Percentiles rank a stretch among this genome's conserved stretches.
These are phyloP conservation scores for Protomyces macrosporus DNA, from an alignment of 1,139 yeast species.

Conservation along the genomic window DNA sequence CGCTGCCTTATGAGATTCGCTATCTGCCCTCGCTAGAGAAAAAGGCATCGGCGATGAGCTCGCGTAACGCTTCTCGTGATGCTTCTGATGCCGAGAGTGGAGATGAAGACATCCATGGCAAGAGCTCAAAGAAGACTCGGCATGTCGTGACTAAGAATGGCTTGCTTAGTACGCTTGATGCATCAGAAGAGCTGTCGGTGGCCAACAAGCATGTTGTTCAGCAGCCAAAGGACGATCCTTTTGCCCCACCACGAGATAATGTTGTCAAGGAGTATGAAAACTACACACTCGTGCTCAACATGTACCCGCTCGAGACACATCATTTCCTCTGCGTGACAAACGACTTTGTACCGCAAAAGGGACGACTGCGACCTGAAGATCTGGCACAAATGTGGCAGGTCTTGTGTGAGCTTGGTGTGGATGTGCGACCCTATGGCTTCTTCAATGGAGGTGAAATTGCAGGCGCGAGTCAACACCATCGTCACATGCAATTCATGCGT, in stretches of 20 bases:
- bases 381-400: conserved; percentile 8
- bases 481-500: conserved; percentile 20
- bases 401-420: background rate
- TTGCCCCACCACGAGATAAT: conserved; percentile 21
- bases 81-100: conserved; percentile 1
- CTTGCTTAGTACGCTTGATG: background rate
- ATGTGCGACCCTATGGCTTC: conserved; percentile 13
- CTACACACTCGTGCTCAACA: conserved; percentile 17
- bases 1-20: conserved; percentile 10
- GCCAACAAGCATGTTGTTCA: background rate
- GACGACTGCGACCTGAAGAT: conserved; percentile 5
- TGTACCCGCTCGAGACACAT: conserved; percentile 10
- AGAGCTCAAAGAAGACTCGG: background rate
- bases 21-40: conserved; percentile 15
- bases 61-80: conserved; percentile 10
- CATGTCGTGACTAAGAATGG: background rate
- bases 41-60: conserved; percentile 3
- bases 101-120: background rate
- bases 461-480: conserved; percentile 20
- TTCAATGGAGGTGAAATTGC: conserved; percentile 21
- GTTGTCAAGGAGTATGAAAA: conserved; percentile 8
- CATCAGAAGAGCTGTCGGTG: background rate
- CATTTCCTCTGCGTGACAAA: conserved; percentile 23
- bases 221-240: background rate
- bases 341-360: conserved; percentile 13